Conservation (phyloP, 306 rosid genomes). For the Bauhinia variegata region DNA sequence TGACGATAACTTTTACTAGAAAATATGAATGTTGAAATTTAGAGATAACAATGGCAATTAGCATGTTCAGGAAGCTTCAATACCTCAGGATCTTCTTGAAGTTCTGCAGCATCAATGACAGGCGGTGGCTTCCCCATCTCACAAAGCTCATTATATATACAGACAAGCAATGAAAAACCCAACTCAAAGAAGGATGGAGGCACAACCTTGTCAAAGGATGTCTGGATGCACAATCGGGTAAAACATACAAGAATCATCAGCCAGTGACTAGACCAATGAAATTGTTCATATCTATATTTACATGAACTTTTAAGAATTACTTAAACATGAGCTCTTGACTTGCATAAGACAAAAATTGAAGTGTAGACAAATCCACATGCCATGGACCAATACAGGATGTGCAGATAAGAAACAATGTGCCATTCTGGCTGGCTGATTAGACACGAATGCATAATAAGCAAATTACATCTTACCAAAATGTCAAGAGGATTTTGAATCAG, state of each 20-base stretch:
- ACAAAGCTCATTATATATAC: conserved; percentile 64
- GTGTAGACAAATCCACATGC: conserved; percentile 1
- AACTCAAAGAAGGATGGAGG: conserved; percentile 71
- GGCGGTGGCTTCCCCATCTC: conserved; percentile 68
- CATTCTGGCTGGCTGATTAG: conserved; percentile 1
- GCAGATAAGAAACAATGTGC: conserved; percentile 14
- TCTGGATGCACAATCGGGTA: conserved; percentile 47
- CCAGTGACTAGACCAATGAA: conserved; percentile 3
- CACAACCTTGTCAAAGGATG: conserved; percentile 76
- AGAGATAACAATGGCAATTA: conserved; percentile 16
- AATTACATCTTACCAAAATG: conserved; percentile 57
- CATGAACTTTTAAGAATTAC: conserved; percentile 9
- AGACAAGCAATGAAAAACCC: conserved; percentile 69
- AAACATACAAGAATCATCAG: conserved; percentile 26
- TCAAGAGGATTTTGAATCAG: conserved; percentile 80
- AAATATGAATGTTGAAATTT: neutral
- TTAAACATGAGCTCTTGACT: conserved; percentile 1
- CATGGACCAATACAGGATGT: conserved; percentile 15
- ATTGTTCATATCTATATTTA: no score
- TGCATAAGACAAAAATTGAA: neutral
- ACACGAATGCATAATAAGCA: conserved; percentile 17
- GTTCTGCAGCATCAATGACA: conserved; percentile 74
- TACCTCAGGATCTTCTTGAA: conserved; percentile 73
- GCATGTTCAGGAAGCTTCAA: conserved; percentile 30
- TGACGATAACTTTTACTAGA: conserved; percentile 1